These are phyloP conservation scores for Trypanosoma rangeli DNA, from an alignment of 208 protist species.

Conservation along the genomic window DNA sequence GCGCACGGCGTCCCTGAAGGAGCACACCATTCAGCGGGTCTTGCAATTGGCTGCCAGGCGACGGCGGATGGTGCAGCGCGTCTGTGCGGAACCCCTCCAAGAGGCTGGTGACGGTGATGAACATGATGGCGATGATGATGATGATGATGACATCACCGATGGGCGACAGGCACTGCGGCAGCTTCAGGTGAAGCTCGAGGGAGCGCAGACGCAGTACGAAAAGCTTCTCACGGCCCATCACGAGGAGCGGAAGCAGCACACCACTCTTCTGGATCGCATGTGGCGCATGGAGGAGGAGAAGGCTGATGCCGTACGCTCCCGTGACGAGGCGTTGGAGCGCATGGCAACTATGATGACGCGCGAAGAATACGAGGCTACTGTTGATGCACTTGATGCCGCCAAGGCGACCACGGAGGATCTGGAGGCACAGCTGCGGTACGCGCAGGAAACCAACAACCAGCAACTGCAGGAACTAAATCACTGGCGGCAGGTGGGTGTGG, in stretches of 20 bases:
- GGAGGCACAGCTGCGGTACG: slow-evolving; percentile 35
- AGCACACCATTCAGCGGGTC: slow-evolving; percentile 59
- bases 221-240: slow-evolving; percentile 46
- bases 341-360: slow-evolving; percentile 49
- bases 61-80: slow-evolving; percentile 3
- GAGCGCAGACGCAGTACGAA: slow-evolving; percentile 39
- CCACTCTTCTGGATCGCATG: slow-evolving; percentile 63
- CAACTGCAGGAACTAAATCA: slow-evolving; percentile 10
- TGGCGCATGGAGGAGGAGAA: slow-evolving; percentile 63
- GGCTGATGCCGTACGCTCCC: slow-evolving; percentile 34
- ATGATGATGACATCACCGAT: slow-evolving; percentile 29
- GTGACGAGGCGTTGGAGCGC: slow-evolving; percentile 27
- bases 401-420: slow-evolving; percentile 25
- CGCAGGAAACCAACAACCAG: neutral
- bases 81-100: neutral
- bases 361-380: slow-evolving; percentile 41
- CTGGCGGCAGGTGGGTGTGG: neutral
- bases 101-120: neutral
- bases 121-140: slow-evolving; percentile 15
- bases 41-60: slow-evolving; percentile 42
- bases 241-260: slow-evolving; percentile 54
- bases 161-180: slow-evolving; percentile 11
- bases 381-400: slow-evolving; percentile 35
- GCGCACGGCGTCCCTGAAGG: slow-evolving; percentile 51
- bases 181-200: slow-evolving; percentile 47